These are phyloP conservation scores for Mortierella antarctica DNA, from an alignment of 192 early-diverging fungal species.

Conservation along the genomic window DNA sequence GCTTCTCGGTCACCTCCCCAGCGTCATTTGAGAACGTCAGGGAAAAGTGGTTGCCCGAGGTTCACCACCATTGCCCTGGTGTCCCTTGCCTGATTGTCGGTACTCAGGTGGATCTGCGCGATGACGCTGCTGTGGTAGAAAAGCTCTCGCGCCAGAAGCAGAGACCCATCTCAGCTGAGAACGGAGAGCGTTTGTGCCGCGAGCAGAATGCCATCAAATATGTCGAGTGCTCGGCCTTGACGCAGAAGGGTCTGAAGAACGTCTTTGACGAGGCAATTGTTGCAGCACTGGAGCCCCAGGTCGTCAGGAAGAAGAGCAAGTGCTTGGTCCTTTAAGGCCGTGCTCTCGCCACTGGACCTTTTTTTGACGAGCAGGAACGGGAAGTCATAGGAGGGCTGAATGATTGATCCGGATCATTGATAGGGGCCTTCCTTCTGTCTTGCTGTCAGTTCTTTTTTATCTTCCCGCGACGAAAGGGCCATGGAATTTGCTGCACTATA, in stretches of 20 bases:
- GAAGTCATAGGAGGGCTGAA: too few relatives aligned
- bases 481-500: too few relatives aligned
- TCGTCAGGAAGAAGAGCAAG: conserved; percentile 80
- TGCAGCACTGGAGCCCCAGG: conserved; percentile 92
- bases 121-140: conserved; percentile 81
- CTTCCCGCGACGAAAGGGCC: too few relatives aligned
- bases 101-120: conserved; percentile 89
- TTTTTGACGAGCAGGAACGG: neutral
- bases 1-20: conserved; percentile 91
- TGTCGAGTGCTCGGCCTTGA: conserved; percentile 92
- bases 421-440: too few relatives aligned
- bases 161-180: conserved; percentile 81
- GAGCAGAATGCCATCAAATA: conserved; percentile 93
- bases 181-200: conserved; percentile 84
- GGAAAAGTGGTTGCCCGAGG: conserved; percentile 97
- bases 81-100: conserved; percentile 96
- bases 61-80: conserved; percentile 95
- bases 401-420: too few relatives aligned
- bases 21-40: conserved; percentile 96
- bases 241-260: conserved; percentile 94
- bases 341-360: neutral
- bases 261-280: conserved; percentile 98
- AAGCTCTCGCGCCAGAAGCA: conserved; percentile 85
- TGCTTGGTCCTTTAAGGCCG: conserved; percentile 78
- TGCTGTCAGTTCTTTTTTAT: too few relatives aligned